Percentiles rank a stretch among this genome's conserved stretches.
phyloP scores from a whole-genome alignment of 805 yeast genomes.

The Ogataea philodendri region DNA sequence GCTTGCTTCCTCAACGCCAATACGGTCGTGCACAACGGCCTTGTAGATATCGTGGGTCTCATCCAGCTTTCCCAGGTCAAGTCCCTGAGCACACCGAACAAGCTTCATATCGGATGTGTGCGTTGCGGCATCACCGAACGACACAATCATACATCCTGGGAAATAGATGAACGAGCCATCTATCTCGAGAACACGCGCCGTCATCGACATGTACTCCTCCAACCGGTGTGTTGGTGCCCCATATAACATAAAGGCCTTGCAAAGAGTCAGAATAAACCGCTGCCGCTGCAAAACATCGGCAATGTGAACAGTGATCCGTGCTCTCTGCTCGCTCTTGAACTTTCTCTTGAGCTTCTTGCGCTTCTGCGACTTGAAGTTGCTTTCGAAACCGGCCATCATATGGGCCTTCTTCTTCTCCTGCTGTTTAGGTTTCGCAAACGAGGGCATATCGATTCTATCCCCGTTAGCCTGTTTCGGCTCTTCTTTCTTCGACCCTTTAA shows the following conservation, averaged over 20 bases:
- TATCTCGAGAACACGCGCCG: constrained; percentile 86
- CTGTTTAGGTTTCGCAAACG: constrained; percentile 18
- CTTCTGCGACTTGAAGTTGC: constrained; percentile 18
- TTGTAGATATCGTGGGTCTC: constrained; percentile 83
- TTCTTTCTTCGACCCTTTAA: constrained; percentile 2
- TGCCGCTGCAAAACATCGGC: constrained; percentile 87
- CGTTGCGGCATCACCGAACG: constrained; percentile 91
- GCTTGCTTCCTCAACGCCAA: constrained; percentile 87
- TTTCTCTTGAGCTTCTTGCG: constrained; percentile 29
- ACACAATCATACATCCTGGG: constrained; percentile 93
- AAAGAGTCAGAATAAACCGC: constrained; percentile 76
- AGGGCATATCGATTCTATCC: constrained; percentile 19
- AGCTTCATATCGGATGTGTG: constrained; percentile 93
- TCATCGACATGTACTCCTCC: constrained; percentile 91
- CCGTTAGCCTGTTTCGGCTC: constrained; percentile 7
- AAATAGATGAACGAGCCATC: constrained; percentile 90
- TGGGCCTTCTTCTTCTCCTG: constrained; percentile 4
- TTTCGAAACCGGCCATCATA: constrained; percentile 12
- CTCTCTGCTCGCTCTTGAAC: constrained; percentile 43
- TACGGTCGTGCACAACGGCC: constrained; percentile 82
- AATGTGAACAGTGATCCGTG: constrained; percentile 88
- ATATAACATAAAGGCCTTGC: constrained; percentile 86
- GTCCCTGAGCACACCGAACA: constrained; percentile 85
- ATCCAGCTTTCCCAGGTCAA: constrained; percentile 76
- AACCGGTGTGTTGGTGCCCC: constrained; percentile 97